Percentiles rank a stretch among this genome's conserved stretches.
These are phyloP conservation scores for Theileria parva DNA, from an alignment of 169 alveolate genomes.

Conservation along the genomic window DNA sequence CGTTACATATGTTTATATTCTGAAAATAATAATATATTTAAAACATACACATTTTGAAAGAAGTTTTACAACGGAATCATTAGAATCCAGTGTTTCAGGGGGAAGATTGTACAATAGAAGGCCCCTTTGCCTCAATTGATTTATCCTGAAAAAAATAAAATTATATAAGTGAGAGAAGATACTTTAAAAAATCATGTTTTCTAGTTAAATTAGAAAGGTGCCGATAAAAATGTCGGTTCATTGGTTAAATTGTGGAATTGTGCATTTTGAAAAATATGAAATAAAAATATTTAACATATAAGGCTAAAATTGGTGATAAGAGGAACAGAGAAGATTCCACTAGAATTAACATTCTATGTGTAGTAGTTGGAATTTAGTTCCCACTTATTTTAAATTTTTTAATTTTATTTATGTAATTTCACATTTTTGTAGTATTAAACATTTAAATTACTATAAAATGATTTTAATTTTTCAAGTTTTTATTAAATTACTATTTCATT, in stretches of 20 bases:
- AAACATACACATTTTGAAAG: constrained; percentile 51
- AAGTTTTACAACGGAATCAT: constrained; percentile 15
- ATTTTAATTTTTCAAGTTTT: not conserved
- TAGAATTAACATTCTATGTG: not conserved
- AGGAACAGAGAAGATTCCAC: not conserved
- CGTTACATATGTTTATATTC: constrained; percentile 64
- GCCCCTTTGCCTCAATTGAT: constrained; percentile 57
- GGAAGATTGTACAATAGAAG: constrained; percentile 48
- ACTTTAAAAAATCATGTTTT: constrained; percentile 42
- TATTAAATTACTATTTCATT: not conserved
- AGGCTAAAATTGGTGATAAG: not conserved
- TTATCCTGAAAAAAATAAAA: constrained; percentile 25
- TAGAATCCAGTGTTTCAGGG: constrained; percentile 20
- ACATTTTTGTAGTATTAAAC: not conserved
- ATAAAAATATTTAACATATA: constrained; percentile 4
- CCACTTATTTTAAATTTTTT: not conserved
- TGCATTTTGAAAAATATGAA: not conserved
- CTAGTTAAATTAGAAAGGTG: constrained; percentile 14
- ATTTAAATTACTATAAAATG: not conserved
- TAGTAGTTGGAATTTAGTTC: not conserved
- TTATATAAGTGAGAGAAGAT: not conserved
- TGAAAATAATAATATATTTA: not conserved
- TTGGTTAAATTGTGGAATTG: not conserved
- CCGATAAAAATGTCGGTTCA: not conserved
- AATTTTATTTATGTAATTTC: not conserved